Percentiles rank a stretch among this genome's conserved stretches.
Conservation (phyloP, 1,139 yeast species). For the Petasospora fabianii region DNA sequence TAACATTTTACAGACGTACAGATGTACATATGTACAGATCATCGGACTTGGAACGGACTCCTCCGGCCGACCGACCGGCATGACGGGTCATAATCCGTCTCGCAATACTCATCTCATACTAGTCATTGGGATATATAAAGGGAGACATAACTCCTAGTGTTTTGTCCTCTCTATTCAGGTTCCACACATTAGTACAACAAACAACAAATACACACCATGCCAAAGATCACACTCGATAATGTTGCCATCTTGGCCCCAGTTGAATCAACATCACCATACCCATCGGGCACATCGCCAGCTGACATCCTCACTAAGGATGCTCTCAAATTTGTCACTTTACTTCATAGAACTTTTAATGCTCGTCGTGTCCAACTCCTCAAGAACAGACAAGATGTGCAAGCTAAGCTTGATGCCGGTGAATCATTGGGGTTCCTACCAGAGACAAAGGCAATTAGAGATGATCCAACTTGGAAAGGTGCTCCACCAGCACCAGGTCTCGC, state of each 20-base stretch:
- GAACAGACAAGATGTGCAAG: slow-evolving; percentile 59
- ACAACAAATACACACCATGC: slow-evolving; percentile 7
- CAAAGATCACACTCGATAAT: slow-evolving; percentile 39
- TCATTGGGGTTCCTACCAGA: slow-evolving; percentile 60
- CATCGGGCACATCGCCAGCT: slow-evolving; percentile 46
- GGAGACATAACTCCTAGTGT: no score
- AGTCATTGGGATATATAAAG: no score
- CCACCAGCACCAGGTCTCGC: slow-evolving; percentile 65
- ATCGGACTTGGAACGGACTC: no score
- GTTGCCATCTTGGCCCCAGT: slow-evolving; percentile 52
- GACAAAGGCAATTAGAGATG: slow-evolving; percentile 62
- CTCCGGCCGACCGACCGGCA: no score
- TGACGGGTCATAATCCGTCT: no score
- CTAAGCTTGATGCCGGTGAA: slow-evolving; percentile 55
- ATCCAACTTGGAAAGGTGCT: slow-evolving; percentile 74
- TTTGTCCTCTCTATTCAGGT: not conserved
- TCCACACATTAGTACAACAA: not conserved
- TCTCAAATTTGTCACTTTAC: slow-evolving; percentile 62
- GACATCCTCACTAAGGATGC: slow-evolving; percentile 66
- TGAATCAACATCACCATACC: slow-evolving; percentile 47
- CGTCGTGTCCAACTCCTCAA: slow-evolving; percentile 55
- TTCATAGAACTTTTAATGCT: slow-evolving; percentile 67
- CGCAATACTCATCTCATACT: no score
- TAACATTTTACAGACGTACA: no score
- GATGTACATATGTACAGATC: no score